A percentile compares a stretch with the other conserved stretches of the same genome.
Conservation (phyloP, 164 flowering plant genomes). For the Platanus orientalis region DNA sequence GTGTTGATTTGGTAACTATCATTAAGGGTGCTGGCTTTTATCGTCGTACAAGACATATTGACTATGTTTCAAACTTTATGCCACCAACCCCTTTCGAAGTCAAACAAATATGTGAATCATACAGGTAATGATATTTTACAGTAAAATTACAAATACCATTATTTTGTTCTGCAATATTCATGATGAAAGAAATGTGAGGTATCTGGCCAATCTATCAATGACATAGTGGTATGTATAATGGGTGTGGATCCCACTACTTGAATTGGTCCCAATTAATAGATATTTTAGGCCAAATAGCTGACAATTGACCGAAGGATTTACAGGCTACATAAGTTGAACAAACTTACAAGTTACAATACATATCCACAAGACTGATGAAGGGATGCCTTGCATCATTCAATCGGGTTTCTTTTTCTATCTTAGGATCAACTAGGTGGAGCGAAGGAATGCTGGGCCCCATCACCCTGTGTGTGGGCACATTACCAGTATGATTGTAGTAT, state of each 20-base stretch:
- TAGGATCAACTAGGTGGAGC: not conserved
- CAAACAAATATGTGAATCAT: slow-evolving; percentile 18
- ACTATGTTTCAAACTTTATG: slow-evolving; percentile 51
- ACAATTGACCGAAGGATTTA: not conserved
- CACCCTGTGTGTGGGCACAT: not conserved
- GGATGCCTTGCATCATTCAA: not conserved
- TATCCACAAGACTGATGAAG: not conserved
- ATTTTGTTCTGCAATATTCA: not conserved
- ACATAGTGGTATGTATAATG: not conserved
- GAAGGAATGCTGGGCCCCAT: too few species aligned
- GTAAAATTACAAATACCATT: not conserved
- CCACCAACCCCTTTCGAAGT: slow-evolving; percentile 52
- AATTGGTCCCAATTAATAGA: not conserved
- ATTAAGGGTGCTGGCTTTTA: slow-evolving; percentile 52
- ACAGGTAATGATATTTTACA: slow-evolving; percentile 25
- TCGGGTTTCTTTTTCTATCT: not conserved
- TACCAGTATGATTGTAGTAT: not conserved
- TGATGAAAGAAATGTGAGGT: not conserved
- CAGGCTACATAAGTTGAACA: not conserved
- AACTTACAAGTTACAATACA: not conserved
- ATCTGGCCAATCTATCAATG: not conserved
- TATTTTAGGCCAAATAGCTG: not conserved
- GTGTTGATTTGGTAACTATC: slow-evolving; percentile 44
- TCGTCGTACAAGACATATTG: slow-evolving; percentile 42
- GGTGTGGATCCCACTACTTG: not conserved